Base-by-base conservation (phyloP, 768 basidiomycete species). In the Cubamyces lactineus region DNA sequence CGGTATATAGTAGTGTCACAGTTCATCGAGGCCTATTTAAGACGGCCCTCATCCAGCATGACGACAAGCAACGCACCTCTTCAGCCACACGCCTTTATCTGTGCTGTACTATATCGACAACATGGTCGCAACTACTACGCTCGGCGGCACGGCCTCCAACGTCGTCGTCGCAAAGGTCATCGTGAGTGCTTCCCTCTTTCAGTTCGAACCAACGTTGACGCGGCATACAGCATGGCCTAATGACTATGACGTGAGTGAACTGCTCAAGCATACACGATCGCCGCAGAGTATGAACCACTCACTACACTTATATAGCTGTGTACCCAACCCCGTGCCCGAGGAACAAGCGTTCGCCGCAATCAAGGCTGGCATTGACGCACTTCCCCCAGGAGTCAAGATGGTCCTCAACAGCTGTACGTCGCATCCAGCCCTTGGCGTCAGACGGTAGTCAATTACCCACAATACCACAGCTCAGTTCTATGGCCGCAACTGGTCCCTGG, bases 281-380 rank as follows among this genome's bases (percentile, higher is more conserved):
- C 15, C 6, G 6, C 9, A 13, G 9, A 13, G n/a, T n/a, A 48
- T 23, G 4, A n/a, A 7, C 21, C n/a, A 45, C 15, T 45, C 26
- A 38, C 34, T 5, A 16, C 42, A 4, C 24, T 7, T 47, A 9
- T 28, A 30, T 24, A 50, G 48, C 39, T 42, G 39, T 40, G 81
- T 85, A 78, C 67, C 79, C 81, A 71, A 66, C 7, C 51, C 76
- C 5, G 73, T 79, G 26, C 73, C 83, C 1, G 86, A 89, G 57
- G 85, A 85, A 57, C 78, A 84, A 39, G 82, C 82, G 8, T 88
- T 90, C 63, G 82, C 80, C 16, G 76, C 84, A 2, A 86, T 89
- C 74, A 84, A 83, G 68, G 78, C 78, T 16, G 79, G 78, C 4
- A 66, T 83, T 60, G 75, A 79, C 39, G 70, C 74, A 0, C 68